Evolutionary conservation across 2,329 filamentous ascomycete genomes (phyloP), one percentile per base, ranked within the genome.

Genomic region (Calonectria crousiana): DNA sequence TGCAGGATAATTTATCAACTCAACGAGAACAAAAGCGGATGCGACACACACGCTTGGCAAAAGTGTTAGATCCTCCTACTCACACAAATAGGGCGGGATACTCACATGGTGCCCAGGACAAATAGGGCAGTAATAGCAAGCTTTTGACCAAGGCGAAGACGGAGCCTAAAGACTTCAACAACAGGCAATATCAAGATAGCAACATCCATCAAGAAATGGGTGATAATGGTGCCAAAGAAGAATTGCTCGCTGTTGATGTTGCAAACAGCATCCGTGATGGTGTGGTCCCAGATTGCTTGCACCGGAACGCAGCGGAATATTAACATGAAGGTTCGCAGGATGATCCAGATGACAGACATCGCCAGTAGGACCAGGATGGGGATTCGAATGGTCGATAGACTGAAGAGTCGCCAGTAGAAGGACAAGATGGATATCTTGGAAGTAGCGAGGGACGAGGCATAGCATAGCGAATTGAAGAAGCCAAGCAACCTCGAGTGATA

Each of bases 261-360:
- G 67, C 84, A 86, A 1, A 72, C 71, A 1, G 76, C 79, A 13
- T 81, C 78, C 3, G 67, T 72, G 26, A 79, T 77, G 5, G 80
- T 78, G 2, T 76, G 75, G 10, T 83, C 79, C 84, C 83, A 85
- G n/a, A 82, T 83, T 0, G 78, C 79, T 23, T 82, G 79, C 0
- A 85, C 76, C 0, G 84, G 84, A 5, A 82, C 58, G 72, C 84
- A 85, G 13, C 81, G 81, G 51, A 85, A 85, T 5, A 82, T 81
- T 2, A 79, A 77, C 53, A 85, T 76, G 38, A 85, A 83, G 0
- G 81, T 84, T 32, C 81, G 70, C 1, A 83, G 60, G 2, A 79
- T 78, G 10, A 82, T 76, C 83, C 82, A 84, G 3, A 79, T 52
- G 3, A 72, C 36, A 0, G 77, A 78, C 36, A 77, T 69, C 1